Percentiles rank a stretch among this genome's conserved stretches.
Evolutionary conservation across 805 yeast species (phyloP).

Genomic region (Yamadazyma olivae): DNA sequence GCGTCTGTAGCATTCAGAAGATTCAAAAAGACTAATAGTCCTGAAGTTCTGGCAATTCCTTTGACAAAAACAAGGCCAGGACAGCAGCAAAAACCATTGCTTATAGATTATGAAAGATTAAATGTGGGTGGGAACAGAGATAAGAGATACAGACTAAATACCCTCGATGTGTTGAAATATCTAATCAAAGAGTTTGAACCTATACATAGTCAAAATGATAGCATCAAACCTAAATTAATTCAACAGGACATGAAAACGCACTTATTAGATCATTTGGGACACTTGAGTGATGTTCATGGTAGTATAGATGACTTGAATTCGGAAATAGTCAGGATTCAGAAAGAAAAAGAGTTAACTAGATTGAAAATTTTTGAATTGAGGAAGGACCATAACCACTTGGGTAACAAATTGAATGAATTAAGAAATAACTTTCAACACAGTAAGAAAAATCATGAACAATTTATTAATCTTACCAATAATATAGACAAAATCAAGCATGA

Average conservation of each 20-base stretch:
- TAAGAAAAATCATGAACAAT: conserved; percentile 16
- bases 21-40: neutral
- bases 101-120: conserved; percentile 28
- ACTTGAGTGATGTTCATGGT: conserved; percentile 33
- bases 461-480: conserved; percentile 6
- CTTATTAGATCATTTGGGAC: conserved; percentile 23
- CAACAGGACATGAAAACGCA: conserved; percentile 32
- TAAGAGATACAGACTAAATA: conserved; percentile 25
- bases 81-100: conserved; percentile 18
- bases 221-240: conserved; percentile 19
- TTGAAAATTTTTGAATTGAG: conserved; percentile 26
- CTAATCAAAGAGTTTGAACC: conserved; percentile 29
- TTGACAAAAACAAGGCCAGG: conserved; percentile 2
- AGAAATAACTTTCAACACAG: conserved; percentile 18
- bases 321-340: conserved; percentile 27
- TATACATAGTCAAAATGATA: conserved; percentile 9
- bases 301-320: conserved; percentile 28
- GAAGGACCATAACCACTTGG: conserved; percentile 28
- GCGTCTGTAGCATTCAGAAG: neutral
- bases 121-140: conserved; percentile 18
- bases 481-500: conserved; percentile 2
- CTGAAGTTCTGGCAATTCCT: conserved; percentile 1
- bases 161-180: conserved; percentile 36
- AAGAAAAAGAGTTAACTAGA: conserved; percentile 29
- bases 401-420: conserved; percentile 26